Base-by-base conservation (phyloP, 441 rosid genomes). In the Populus trichocarpa region DNA sequence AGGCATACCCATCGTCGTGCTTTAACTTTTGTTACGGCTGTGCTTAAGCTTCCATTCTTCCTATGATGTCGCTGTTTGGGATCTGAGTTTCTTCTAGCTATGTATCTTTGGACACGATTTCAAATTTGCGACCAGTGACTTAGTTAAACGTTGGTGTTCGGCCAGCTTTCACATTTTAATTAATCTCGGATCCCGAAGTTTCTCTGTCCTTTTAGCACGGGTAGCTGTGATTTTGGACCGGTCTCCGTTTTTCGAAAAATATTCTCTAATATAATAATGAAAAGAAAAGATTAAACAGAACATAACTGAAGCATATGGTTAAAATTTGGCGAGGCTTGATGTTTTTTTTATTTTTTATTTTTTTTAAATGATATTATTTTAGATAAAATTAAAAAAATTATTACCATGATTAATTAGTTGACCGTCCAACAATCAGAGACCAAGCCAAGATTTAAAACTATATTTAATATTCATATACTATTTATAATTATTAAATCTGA, bases 1-100 rank as follows among this genome's bases (percentile, higher is more conserved):
- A 26, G 77, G 77, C 16, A 30, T 72, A 26, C 67, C 78, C 90
- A 85, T 87, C 1, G 38, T 50, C 13, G 75, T 70, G 78, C 1
- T 10, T 14, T 10, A 32, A 61, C 53, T 9, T 9, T 40, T 69
- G 2, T n/a, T 20, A 36, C 30, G 30, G 35, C 16, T 8, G 14
- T 53, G 18, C 42, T 76, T 78, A 77, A 70, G 26, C 69, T 74
- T 66, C 38, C 79, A 77, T 76, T 65, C 2, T 67, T 74, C 64
- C 28, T 23, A 0, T 38, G 28, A n/a, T 30, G 46, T 72, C 42
- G 22, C 32, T 59, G 12, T 75, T 72, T 22, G 77, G 88, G 74
- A 81, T 85, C 86, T 78, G 70, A 20, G 20, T 25, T 14, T 30
- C 81, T 75, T 77, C 13, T 73, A 23, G 5, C 12, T 38, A 8